Conservation (phyloP, 2,329 filamentous ascomycete species). For the Aureobasidium sp. region DNA sequence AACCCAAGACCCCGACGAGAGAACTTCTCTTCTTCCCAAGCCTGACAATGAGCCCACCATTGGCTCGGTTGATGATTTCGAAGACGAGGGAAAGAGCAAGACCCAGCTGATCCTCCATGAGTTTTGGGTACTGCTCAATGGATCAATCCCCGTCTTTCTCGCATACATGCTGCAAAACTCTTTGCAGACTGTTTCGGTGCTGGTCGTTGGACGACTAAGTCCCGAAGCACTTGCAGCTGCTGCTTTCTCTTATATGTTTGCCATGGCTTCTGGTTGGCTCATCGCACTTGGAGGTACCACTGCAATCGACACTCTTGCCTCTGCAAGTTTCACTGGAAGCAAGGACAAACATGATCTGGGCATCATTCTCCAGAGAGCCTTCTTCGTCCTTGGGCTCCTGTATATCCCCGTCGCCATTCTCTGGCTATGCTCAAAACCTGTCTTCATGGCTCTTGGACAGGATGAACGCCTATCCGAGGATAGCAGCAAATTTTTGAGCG, state of each 20-base stretch:
- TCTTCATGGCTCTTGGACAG: constrained; percentile 69
- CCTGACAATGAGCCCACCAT: constrained; percentile 22
- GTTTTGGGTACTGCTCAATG: constrained; percentile 58
- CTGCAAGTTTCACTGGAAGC: constrained; percentile 72
- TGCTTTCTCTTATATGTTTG: constrained; percentile 90
- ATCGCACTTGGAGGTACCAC: constrained; percentile 80
- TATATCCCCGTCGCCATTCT: constrained; percentile 64
- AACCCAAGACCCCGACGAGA: constrained; percentile 28
- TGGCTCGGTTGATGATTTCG: constrained; percentile 30
- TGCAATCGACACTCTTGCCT: constrained; percentile 76
- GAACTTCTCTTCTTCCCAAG: constrained; percentile 34
- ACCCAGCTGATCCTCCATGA: constrained; percentile 43
- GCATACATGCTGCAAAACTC: constrained; percentile 83
- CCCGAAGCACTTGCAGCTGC: constrained; percentile 72
- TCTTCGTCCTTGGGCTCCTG: constrained; percentile 62
- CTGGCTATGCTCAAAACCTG: constrained; percentile 64
- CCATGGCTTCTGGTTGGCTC: constrained; percentile 80
- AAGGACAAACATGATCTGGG: constrained; percentile 71
- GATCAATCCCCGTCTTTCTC: constrained; percentile 68
- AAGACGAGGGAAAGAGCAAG: constrained; percentile 26
- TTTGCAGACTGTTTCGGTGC: constrained; percentile 70
- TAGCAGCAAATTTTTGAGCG: constrained; percentile 62
- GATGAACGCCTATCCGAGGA: constrained; percentile 67
- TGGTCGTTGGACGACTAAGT: constrained; percentile 71
- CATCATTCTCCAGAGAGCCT: constrained; percentile 65